Conservation (phyloP, 345 rosid genomes). For the Populus deltoides region DNA sequence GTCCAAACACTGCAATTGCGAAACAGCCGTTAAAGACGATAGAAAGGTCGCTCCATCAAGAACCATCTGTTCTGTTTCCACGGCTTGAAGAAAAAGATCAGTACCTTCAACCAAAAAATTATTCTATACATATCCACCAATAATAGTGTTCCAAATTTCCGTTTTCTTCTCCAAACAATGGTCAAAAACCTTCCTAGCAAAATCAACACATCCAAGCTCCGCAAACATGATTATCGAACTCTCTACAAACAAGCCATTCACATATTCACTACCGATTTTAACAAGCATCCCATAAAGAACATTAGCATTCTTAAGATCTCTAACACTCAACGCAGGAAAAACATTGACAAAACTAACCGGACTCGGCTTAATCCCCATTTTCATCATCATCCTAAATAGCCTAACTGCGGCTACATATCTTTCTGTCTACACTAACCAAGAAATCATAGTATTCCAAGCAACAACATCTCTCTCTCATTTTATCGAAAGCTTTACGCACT, state of each 20-base stretch:
- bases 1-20: constrained; percentile 59
- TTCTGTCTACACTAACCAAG: constrained; percentile 74
- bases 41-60: constrained; percentile 69
- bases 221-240: constrained; percentile 70
- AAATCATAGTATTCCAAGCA: constrained; percentile 76
- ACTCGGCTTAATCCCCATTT: constrained; percentile 59
- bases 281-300: constrained; percentile 61
- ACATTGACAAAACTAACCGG: constrained; percentile 76
- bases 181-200: constrained; percentile 64
- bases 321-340: constrained; percentile 59
- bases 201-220: constrained; percentile 60
- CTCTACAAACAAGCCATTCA: constrained; percentile 61
- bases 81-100: constrained; percentile 57
- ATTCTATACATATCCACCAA: constrained; percentile 62
- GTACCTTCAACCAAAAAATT: constrained; percentile 42
- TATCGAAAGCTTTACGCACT: constrained; percentile 56
- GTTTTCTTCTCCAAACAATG: constrained; percentile 51
- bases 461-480: constrained; percentile 69
- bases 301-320: constrained; percentile 46
- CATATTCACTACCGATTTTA: constrained; percentile 58
- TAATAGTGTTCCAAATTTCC: constrained; percentile 89
- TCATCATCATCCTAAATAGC: constrained; percentile 63
- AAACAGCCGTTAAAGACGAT: constrained; percentile 58
- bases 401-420: constrained; percentile 50
- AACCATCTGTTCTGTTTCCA: constrained; percentile 42